Base-by-base conservation (phyloP, 768 basidiomycete genomes). In the Suillus clintonianus region DNA sequence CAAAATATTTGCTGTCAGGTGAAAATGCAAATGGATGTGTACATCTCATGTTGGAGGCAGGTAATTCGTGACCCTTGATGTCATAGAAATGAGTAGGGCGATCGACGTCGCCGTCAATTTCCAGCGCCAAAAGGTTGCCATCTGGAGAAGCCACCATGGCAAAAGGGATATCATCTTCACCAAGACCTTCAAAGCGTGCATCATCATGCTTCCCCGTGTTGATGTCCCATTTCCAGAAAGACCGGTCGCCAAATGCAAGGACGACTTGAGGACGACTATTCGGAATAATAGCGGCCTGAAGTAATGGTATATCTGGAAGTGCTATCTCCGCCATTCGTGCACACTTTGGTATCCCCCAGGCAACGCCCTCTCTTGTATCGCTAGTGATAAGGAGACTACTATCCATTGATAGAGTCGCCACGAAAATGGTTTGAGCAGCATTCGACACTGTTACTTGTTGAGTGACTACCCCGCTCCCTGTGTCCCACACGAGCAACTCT, bases 1-100 rank as follows among this genome's bases (percentile, higher is more conserved):
- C 56, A 24, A 57, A 57, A 3, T 9, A 19, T 1, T 41, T 30
- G 24, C 56, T 27, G 3, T 57, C 56, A 1, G 56, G 56, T 19
- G 56, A 57, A 41, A 57, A 57, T 19, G 56, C 56, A 41, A 57
- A 57, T 7, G 56, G 56, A 57, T 57, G 39, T 24, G 39, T 57
- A 19, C 56, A 57, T 41, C 11, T 57, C 17, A 57, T 17, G 24
- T 41, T 30, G 10, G 17, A 27, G 5, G 11, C 30, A 2, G 17
- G 10, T 5, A 57, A 13, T 41, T 57, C 24, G 11, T 42, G 56
- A 19, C 56, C 56, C 10, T 57, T 30, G 6, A 19, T 19, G 8
- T 57, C 27, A 19, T 57, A 57, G 15, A 57, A 57, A 41, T 27
- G 56, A 11, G 39, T 57, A 24, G 56, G 56, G 56, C 30, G 27